Evolutionary conservation across 31 red algal genomes (phyloP).

Genomic region (Odonthalia washingtoniensis): DNA sequence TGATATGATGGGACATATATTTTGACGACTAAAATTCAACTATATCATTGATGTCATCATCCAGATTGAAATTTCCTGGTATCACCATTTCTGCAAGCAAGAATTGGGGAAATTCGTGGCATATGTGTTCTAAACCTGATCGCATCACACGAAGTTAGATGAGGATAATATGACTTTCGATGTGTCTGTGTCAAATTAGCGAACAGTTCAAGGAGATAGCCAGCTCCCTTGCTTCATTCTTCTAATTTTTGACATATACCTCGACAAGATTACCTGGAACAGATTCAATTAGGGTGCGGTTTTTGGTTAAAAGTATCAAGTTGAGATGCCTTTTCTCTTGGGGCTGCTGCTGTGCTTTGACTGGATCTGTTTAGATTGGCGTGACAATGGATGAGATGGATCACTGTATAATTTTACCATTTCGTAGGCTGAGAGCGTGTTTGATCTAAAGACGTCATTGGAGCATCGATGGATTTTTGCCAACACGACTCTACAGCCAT

Average conservation of each 20-base stretch:
- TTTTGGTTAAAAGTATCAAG: conserved; percentile 6
- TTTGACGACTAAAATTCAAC: not conserved
- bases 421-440: conserved; percentile 27
- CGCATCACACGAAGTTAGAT: too few species aligned
- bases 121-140: too few species aligned
- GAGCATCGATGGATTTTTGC: conserved; percentile 17
- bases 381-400: not conserved
- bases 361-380: not conserved
- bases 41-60: not conserved
- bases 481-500: too few species aligned
- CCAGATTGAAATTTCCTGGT: not conserved
- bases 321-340: conserved; percentile 29
- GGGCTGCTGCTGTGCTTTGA: conserved; percentile 19
- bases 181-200: too few species aligned
- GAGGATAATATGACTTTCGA: too few species aligned
- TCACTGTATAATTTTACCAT: conserved; percentile 6
- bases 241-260: conserved; percentile 41
- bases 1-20: not conserved
- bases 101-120: too few species aligned
- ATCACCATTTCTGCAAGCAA: not conserved
- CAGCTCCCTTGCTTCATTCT: too few species aligned
- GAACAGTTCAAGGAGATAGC: too few species aligned
- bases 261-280: not conserved
- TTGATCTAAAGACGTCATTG: conserved; percentile 27
- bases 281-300: not conserved